These are phyloP conservation scores for Colletotrichum agaves DNA, from an alignment of 2,329 filamentous ascomycete genomes.

Conservation along the genomic window DNA sequence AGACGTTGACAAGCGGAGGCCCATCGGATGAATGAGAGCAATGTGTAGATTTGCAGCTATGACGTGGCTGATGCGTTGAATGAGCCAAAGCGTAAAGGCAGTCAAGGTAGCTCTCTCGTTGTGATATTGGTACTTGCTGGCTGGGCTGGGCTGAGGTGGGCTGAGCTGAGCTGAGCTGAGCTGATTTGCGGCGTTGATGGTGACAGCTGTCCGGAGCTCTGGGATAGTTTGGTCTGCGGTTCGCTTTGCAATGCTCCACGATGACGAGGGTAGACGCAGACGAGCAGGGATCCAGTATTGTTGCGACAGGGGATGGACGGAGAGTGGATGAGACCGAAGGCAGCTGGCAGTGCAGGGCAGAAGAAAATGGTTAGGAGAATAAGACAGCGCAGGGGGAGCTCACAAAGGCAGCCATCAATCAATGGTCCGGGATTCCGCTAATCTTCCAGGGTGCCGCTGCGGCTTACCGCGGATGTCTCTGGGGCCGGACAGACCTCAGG, in stretches of 20 bases:
- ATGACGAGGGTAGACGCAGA: background rate
- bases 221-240: background rate
- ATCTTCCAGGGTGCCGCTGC: constrained; percentile 4
- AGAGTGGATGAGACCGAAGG: background rate
- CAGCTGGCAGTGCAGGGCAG: background rate
- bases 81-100: constrained; percentile 24
- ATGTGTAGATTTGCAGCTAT: constrained; percentile 5
- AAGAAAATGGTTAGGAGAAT: background rate
- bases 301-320: constrained; percentile 4
- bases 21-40: background rate
- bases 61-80: constrained; percentile 35
- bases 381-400: constrained; percentile 19
- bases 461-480: background rate
- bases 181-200: background rate
- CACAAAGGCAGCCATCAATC: constrained; percentile 44
- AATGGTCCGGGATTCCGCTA: constrained; percentile 24
- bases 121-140: background rate
- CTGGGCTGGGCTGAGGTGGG: background rate
- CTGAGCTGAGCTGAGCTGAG: background rate
- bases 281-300: background rate
- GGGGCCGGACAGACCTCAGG: background rate
- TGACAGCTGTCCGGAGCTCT: constrained; percentile 17
- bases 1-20: background rate
- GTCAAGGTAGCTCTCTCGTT: background rate
- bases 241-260: constrained; percentile 1